These are phyloP conservation scores for Aspergillus sojae DNA, from an alignment of 2,329 filamentous ascomycete genomes.

Conservation along the genomic window DNA sequence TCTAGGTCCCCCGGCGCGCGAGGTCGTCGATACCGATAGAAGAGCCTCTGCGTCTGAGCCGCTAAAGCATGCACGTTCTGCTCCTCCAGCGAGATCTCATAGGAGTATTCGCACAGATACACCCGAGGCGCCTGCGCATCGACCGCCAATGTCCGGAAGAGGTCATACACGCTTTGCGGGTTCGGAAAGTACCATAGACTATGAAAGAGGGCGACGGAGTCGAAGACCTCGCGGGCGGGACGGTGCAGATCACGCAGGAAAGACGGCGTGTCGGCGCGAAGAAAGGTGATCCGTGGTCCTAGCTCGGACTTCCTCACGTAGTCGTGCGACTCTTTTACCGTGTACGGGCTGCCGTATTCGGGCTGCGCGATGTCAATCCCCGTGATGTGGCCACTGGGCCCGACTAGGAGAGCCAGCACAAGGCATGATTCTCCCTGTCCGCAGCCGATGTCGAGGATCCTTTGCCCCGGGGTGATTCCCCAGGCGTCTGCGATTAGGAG, in stretches of 20 bases:
- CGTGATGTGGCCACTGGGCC: not conserved
- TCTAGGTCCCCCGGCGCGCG: not conserved
- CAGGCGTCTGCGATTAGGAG: not conserved
- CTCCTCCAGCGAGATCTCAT: not conserved
- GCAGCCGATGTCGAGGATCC: not conserved
- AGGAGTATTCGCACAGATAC: not conserved
- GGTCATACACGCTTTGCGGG: not conserved
- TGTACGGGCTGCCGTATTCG: not conserved
- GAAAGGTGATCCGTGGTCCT: not conserved
- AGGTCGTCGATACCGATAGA: not conserved
- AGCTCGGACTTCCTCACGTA: not conserved
- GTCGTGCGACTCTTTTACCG: not conserved
- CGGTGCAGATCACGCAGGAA: not conserved
- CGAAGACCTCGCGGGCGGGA: not conserved
- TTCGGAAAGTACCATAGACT: not conserved
- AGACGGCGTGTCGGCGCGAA: not conserved
- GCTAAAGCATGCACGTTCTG: not conserved
- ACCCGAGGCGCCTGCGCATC: not conserved
- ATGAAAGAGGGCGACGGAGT: not conserved
- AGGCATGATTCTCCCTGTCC: not conserved
- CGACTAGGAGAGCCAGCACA: not conserved
- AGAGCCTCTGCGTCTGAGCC: not conserved
- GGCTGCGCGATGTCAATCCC: not conserved
- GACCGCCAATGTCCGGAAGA: not conserved
- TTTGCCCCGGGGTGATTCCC: not conserved